phyloP scores from a whole-genome alignment of 2,329 filamentous ascomycete species.

The Ceratocystiopsis brevicomis region DNA sequence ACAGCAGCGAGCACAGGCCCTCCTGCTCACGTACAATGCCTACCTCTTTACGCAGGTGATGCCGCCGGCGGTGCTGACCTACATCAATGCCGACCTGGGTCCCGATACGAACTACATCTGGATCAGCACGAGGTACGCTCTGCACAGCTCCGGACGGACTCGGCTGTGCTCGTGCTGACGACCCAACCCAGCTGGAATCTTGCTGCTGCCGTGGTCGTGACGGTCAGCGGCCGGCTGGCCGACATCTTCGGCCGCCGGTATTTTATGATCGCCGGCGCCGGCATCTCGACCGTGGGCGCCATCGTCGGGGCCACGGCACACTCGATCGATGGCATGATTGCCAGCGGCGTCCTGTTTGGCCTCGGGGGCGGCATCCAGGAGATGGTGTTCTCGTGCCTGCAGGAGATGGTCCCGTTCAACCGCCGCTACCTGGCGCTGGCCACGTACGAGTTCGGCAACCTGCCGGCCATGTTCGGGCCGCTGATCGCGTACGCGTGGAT shows the following conservation, averaged over 20 bases:
- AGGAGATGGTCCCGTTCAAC: conserved; percentile 1
- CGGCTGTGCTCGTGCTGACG: no score
- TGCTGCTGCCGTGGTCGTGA: conserved; percentile 9
- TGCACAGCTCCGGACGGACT: neutral
- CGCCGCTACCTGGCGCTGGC: neutral
- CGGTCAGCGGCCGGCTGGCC: conserved; percentile 5
- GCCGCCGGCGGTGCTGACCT: conserved; percentile 1
- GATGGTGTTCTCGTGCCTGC: conserved; percentile 16
- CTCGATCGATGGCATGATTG: neutral
- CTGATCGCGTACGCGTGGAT: conserved; percentile 18
- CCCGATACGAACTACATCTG: conserved; percentile 4
- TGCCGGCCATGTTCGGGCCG: neutral
- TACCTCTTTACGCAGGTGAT: conserved; percentile 3
- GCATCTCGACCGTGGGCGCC: neutral
- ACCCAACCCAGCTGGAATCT: conserved; percentile 10
- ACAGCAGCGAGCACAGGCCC: neutral
- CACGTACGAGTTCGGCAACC: neutral
- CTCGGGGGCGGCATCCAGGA: neutral
- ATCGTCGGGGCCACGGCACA: neutral
- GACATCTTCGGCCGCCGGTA: conserved; percentile 1
- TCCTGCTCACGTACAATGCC: conserved; percentile 6
- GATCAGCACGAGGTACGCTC: conserved; percentile 1
- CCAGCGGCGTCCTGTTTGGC: neutral
- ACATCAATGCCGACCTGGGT: conserved; percentile 4
- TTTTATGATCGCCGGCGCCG: neutral